Percentiles rank a stretch among this genome's conserved stretches.
Evolutionary conservation across 768 basidiomycete species (phyloP).

Genomic region (Chlorophyllum brunneum): DNA sequence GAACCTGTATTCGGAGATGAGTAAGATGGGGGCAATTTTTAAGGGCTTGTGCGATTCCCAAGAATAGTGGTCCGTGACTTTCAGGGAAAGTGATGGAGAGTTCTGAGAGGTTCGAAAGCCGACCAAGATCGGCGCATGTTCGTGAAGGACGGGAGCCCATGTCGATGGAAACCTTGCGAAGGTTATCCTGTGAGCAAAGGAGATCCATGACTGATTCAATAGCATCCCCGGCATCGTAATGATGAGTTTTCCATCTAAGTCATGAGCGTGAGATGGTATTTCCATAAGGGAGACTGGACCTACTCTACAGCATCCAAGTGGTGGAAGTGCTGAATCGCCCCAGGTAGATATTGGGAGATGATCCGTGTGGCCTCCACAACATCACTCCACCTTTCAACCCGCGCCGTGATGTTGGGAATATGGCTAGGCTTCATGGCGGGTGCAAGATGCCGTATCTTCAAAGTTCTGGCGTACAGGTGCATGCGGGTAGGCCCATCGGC

Average conservation of each 20-base stretch:
- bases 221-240: neutral
- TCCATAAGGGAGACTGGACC: neutral
- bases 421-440: neutral
- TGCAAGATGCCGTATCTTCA: conserved; percentile 1
- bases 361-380: neutral
- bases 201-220: neutral
- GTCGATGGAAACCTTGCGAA: neutral
- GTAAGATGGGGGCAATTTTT: neutral
- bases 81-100: neutral
- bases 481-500: neutral
- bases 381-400: neutral
- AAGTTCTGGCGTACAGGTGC: neutral
- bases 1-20: neutral
- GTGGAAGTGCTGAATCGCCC: neutral
- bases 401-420: neutral
- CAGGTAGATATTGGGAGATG: neutral
- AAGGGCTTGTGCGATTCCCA: neutral
- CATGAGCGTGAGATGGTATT: neutral
- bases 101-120: neutral
- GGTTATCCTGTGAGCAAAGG: neutral
- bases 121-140: neutral
- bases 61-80: neutral
- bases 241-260: neutral
- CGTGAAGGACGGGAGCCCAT: neutral
- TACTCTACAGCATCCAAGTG: conserved; percentile 1